These are phyloP conservation scores for Hirsutella thompsonii DNA, from an alignment of 2,329 filamentous ascomycete genomes.

Conservation along the genomic window DNA sequence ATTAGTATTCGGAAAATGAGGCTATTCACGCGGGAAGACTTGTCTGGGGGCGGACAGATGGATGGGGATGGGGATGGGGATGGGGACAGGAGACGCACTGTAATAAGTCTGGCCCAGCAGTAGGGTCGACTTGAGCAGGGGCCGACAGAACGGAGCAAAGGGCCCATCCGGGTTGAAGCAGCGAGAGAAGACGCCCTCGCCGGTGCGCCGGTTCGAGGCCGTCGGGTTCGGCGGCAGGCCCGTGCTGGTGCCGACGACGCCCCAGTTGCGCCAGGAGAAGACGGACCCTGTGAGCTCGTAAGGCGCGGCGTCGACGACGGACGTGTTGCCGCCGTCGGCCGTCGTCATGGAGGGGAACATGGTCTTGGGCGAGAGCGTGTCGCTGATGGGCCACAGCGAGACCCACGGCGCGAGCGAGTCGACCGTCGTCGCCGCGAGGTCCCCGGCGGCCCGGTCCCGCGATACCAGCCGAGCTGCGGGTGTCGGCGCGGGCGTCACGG, in stretches of 20 bases:
- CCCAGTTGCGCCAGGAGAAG: conserved; percentile 22
- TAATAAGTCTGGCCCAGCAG: conserved; percentile 36
- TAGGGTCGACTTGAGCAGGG: conserved; percentile 28
- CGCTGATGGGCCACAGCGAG: conserved; percentile 26
- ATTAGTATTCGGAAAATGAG: not conserved
- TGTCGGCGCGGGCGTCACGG: too few species aligned
- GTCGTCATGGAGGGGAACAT: conserved; percentile 35
- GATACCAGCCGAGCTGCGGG: too few species aligned
- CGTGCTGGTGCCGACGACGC: conserved; percentile 25
- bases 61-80: too few species aligned
- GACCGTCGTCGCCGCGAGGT: not conserved
- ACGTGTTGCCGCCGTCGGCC: conserved; percentile 29
- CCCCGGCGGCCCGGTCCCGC: too few species aligned
- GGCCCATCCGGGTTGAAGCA: conserved; percentile 35
- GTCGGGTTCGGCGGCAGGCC: conserved; percentile 31
- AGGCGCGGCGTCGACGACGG: conserved; percentile 25
- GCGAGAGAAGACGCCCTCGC: conserved; percentile 33
- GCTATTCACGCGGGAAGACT: too few species aligned
- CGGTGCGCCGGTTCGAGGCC: conserved; percentile 22
- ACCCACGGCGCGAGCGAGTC: conserved; percentile 33
- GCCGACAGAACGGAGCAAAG: conserved; percentile 38
- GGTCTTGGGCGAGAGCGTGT: conserved; percentile 30
- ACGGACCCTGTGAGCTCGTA: conserved; percentile 33
- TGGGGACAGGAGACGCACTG: too few species aligned
- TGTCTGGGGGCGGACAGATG: too few species aligned